These are phyloP conservation scores for Chytriomyces sp. DNA, from an alignment of 192 early-diverging fungal genomes.

Conservation along the genomic window DNA sequence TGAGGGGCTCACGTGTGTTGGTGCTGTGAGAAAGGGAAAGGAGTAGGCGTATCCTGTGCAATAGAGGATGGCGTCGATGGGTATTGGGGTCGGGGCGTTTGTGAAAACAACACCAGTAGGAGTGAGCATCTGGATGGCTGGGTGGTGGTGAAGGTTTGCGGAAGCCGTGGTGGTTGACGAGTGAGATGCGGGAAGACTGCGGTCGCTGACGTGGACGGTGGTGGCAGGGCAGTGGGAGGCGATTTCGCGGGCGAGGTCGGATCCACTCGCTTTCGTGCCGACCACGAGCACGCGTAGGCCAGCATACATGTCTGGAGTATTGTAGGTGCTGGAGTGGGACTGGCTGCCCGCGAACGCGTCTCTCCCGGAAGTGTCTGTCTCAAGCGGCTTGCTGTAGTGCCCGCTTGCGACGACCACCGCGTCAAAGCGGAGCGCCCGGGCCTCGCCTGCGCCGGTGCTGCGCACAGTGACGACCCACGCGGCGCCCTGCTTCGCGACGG, in stretches of 20 bases:
- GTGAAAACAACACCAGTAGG: conserved; percentile 12
- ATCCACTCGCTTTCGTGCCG: conserved; percentile 55
- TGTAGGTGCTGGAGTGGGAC: background rate
- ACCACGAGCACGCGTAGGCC: conserved; percentile 51
- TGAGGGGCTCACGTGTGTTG: background rate
- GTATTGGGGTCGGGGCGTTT: conserved; percentile 11
- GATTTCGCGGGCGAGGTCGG: conserved; percentile 54
- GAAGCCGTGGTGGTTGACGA: background rate
- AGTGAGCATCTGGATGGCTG: background rate
- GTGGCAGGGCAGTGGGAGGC: conserved; percentile 38
- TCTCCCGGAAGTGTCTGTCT: conserved; percentile 8
- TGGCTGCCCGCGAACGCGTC: background rate
- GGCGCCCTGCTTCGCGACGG: background rate
- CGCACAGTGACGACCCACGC: background rate
- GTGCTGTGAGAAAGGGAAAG: conserved; percentile 56
- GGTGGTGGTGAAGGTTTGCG: background rate
- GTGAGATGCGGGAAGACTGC: background rate
- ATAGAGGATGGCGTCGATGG: conserved; percentile 55
- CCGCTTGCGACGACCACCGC: conserved; percentile 34
- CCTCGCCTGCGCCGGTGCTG: too few species aligned
- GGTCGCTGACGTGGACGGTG: background rate
- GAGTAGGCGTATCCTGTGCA: conserved; percentile 69
- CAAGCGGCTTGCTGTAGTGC: conserved; percentile 28
- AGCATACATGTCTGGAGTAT: background rate
- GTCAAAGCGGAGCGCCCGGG: background rate